Evolutionary conservation across 108 stramenopile genomes (phyloP), one percentile per base, ranked within the genome.

Genomic region (Nannochloropsis salina): DNA sequence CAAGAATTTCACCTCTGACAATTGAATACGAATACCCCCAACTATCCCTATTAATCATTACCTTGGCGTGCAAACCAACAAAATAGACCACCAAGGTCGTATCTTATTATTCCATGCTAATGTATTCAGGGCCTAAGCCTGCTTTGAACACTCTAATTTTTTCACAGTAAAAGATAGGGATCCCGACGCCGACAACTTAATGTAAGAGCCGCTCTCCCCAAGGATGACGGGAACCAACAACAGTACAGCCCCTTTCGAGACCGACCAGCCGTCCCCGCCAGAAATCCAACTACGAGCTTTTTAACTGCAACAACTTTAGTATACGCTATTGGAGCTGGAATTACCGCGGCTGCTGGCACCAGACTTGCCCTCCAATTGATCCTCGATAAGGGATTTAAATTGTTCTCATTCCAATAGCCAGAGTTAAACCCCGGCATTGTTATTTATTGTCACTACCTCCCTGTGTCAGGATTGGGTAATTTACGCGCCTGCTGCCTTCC

Each of bases 131-230:
- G 93, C 94, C 90, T 95, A 94, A 94, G 94, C 95, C 96, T 96
- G 96, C 96, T 95, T 96, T 94, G 94, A 96, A 96, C 96, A 95
- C 95, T 97, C 95, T 97, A 94, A 94, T 97, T 97, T 96, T 92
- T 94, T 96, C 94, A 95, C 94, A 95, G 95, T 95, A 95, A 95
- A 96, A 88, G 96, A 95, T 94, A 93, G 90, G 94, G 91, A 93
- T 92, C 93, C 91, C 92, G 92, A 91, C 89, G 94, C 93, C 94
- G 93, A 94, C 92, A 94, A 95, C 93, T 92, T 92, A 95, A 94
- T 94, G 93, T 93, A 93, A 95, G 92, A 93, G 88, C 91, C 91
- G 92, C 88, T 93, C 91, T 93, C 91, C 94, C 92, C 94, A 94
- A 94, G 92, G 93, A 96, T 92, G 93, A 40, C 12, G 61, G 41